Percentiles rank a stretch among this genome's conserved stretches.
phyloP scores from a whole-genome alignment of 495 filamentous ascomycete species.

The Pyronema domesticum region DNA sequence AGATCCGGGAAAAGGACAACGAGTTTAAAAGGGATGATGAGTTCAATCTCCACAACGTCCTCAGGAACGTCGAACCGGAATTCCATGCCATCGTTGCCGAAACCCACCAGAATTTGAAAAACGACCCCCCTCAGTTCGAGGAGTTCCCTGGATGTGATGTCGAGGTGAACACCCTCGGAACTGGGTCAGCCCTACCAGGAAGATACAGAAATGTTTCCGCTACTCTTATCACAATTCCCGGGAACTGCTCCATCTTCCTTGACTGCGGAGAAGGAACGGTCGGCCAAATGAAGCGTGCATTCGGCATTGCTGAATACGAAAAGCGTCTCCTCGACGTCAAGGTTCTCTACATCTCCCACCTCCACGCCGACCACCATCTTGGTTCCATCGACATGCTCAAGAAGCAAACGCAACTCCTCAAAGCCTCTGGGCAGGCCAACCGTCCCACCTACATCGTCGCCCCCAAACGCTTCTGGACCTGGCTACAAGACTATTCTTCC shows the following conservation, averaged over 20 bases:
- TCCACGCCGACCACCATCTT: conserved; percentile 93
- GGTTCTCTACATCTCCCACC: conserved; percentile 81
- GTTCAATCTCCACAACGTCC: conserved; percentile 34
- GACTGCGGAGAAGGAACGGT: conserved; percentile 88
- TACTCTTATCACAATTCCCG: conserved; percentile 70
- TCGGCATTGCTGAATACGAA: conserved; percentile 40
- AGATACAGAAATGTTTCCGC: conserved; percentile 84
- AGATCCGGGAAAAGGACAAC: conserved; percentile 10
- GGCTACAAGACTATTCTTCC: conserved; percentile 56
- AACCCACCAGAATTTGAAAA: conserved; percentile 30
- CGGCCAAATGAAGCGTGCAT: conserved; percentile 70
- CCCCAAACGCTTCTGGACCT: conserved; percentile 35
- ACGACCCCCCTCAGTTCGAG: conserved; percentile 28
- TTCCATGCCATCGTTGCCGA: conserved; percentile 31
- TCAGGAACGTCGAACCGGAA: conserved; percentile 27
- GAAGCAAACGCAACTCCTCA: conserved; percentile 18
- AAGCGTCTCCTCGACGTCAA: conserved; percentile 59
- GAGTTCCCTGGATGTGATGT: conserved; percentile 49
- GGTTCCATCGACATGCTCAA: conserved; percentile 61
- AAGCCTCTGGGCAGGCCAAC: not conserved
- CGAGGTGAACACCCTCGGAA: conserved; percentile 75
- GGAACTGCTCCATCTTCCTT: conserved; percentile 62
- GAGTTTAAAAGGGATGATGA: not conserved
- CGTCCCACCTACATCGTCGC: conserved; percentile 12
- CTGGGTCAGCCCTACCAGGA: conserved; percentile 71